Conservation (phyloP, 495 filamentous ascomycete genomes). For the Sordaria brevicollis region DNA sequence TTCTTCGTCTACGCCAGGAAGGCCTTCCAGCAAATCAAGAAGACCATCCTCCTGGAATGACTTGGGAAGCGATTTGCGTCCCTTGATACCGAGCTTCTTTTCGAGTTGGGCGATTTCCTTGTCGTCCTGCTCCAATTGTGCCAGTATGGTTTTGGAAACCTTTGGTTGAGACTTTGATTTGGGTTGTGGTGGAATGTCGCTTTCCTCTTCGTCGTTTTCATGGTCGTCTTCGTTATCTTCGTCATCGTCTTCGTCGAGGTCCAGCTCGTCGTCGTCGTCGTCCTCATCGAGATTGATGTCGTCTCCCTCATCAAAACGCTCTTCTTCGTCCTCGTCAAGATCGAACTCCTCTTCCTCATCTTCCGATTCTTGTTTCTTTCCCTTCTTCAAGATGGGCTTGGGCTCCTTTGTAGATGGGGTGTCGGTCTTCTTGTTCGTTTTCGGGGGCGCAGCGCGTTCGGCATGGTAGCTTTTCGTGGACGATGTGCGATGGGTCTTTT, state of each 20-base stretch:
- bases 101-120: conserved; percentile 82
- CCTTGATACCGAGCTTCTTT: conserved; percentile 67
- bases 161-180: conserved; percentile 17
- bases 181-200: conserved; percentile 19
- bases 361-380: conserved; percentile 1
- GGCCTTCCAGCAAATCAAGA: conserved; percentile 63
- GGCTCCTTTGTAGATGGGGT: not conserved
- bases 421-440: not conserved
- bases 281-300: conserved; percentile 8
- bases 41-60: conserved; percentile 79
- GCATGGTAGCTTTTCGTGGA: conserved; percentile 1
- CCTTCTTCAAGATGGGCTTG: conserved; percentile 11
- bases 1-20: conserved; percentile 45
- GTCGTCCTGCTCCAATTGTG: conserved; percentile 65
- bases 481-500: conserved; percentile 17
- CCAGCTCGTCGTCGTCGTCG: conserved; percentile 15
- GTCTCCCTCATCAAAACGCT: too few relatives aligned
- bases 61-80: conserved; percentile 62
- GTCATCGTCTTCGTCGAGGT: conserved; percentile 13
- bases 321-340: conserved; percentile 11
- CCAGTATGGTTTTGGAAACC: conserved; percentile 49
- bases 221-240: conserved; percentile 15
- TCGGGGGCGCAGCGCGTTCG: conserved; percentile 5
- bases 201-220: conserved; percentile 15
- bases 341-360: conserved; percentile 5